Base-by-base conservation (phyloP, 2,329 filamentous ascomycete genomes). In the Fusarium nodosum region DNA sequence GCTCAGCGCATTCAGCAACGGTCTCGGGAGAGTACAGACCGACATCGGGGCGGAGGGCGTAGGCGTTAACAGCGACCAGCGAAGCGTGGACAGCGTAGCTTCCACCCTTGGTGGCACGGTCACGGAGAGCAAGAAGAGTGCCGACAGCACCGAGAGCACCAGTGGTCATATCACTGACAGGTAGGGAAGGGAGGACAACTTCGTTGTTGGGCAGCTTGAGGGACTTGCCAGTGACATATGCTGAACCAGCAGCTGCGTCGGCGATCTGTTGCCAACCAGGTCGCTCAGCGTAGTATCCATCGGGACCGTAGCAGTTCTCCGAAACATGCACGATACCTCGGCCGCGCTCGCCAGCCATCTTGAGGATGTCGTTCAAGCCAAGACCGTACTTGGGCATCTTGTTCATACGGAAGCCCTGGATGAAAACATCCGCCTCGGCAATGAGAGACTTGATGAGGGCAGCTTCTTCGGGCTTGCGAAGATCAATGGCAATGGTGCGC, bases 261-360 rank as follows among this genome's bases (percentile, higher is more conserved):
- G 88, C 88, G 51, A 90, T 90, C 71, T 90, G 88, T 73, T 90
- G 89, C 88, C 89, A 91, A 11, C 89, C 89, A 3, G 88, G 85
- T 11, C 89, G 81, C 30, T 80, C 79, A 1, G 85, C 83, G 86
- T 88, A 91, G 60, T 88, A 85, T 77, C 83, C 69, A 82, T 75
- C 47, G 74, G 77, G 10, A 0, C 90, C 90, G 68, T 91, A 91
- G 73, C 89, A 91, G 74, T 91, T 87, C 76, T 91, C 88, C 15
- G 85, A 83, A 4, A 91, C 86, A 71, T 90, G 89, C 16, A 91
- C 82, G 24, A 89, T 90, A 86, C 62, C 75, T 87, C 83, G 86
- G 3, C 84, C 82, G 18, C 88, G 83, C 51, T 81, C 76, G 16
- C 62, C 62, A 10, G 60, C 62, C 34, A 65, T 47, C 22, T 60